Base-by-base conservation (phyloP, 1,284 basidiomycete species). In the Paramarasmius palmivorus region DNA sequence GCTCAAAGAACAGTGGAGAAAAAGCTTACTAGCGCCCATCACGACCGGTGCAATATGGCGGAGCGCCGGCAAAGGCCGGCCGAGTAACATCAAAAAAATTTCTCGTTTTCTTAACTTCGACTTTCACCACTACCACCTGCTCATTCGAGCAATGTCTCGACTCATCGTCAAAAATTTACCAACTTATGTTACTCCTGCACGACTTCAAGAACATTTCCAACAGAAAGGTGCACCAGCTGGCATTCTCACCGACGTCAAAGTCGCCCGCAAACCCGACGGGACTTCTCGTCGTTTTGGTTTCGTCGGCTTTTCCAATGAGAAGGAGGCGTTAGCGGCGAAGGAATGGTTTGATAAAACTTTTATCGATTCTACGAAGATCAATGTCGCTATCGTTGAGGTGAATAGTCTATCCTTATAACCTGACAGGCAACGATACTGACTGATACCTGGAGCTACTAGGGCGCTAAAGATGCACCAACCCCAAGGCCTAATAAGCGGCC, bases 111-210 rank as follows among this genome's bases (percentile, higher is more conserved):
- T 41, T 50, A 42, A 41, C 20, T 39, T 7, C n/a, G 19, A 15
- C 22, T 14, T 23, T 25, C 41, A 44, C 14, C 23, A 10, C 14
- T 2, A n/a, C 29, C 17, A 36, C 44, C 32, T 26, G 20, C 22
- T 23, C 29, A 15, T 50, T 38, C 23, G 19, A 32, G 29, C 57
- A 42, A 92, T 91, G 92, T 96, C 95, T 14, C 90, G 96, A 45
- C 83, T 99, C 42, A 91, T 99, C 53, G 78, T 98, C 46, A 94
- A 93, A 64, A 94, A 94, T 63, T 73, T 99, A 1, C 95, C 95
- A 0, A 66, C 83, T 0, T 88, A 88, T 65, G 75, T 91, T 26
- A 86, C 88, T 0, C 80, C 85, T 32, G 76, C 76, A 7, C 78
- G 81, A 26, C 81, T 96, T 9, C 79, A 83, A 40, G 78, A 84